phyloP scores from a whole-genome alignment of 2,329 filamentous ascomycete species.

The Epichloe hybrida region DNA sequence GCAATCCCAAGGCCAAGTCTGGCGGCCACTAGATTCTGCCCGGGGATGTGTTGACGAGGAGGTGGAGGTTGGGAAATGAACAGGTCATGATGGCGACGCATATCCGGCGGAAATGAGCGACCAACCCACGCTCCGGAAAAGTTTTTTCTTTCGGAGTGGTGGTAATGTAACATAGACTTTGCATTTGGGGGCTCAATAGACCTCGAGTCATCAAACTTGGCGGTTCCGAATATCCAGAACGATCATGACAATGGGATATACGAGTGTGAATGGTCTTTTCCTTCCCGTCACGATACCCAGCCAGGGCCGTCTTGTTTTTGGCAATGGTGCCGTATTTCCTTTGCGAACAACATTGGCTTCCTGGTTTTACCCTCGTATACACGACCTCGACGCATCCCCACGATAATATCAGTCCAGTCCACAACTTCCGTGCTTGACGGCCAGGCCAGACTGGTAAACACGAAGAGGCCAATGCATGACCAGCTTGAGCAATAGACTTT shows the following conservation, averaged over 20 bases:
- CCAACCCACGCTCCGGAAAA: slow-evolving; percentile 6
- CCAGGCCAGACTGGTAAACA: too few relatives aligned
- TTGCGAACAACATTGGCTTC: not conserved
- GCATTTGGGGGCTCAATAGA: slow-evolving; percentile 21
- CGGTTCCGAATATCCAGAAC: not conserved
- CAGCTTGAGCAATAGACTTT: too few relatives aligned
- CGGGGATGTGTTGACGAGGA: slow-evolving; percentile 11
- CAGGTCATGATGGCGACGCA: slow-evolving; percentile 9
- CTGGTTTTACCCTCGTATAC: too few relatives aligned
- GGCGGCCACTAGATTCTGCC: slow-evolving; percentile 28
- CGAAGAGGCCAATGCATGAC: too few relatives aligned
- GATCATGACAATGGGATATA: not conserved
- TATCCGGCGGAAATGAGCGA: slow-evolving; percentile 14
- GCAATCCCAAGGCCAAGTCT: slow-evolving; percentile 55
- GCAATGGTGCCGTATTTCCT: not conserved
- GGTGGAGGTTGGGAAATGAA: not conserved
- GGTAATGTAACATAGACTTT: slow-evolving; percentile 30
- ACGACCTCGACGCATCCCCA: too few relatives aligned
- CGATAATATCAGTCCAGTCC: too few relatives aligned
- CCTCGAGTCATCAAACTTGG: slow-evolving; percentile 11
- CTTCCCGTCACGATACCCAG: not conserved
- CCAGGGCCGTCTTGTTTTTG: too few relatives aligned
- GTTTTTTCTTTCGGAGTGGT: slow-evolving; percentile 10
- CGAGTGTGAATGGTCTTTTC: too few relatives aligned
- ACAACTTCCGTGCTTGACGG: too few relatives aligned